A percentile compares a stretch with the other conserved stretches of the same genome.
These are phyloP conservation scores for Fusarium anthophilum DNA, from an alignment of 2,329 filamentous ascomycete species.

Conservation along the genomic window DNA sequence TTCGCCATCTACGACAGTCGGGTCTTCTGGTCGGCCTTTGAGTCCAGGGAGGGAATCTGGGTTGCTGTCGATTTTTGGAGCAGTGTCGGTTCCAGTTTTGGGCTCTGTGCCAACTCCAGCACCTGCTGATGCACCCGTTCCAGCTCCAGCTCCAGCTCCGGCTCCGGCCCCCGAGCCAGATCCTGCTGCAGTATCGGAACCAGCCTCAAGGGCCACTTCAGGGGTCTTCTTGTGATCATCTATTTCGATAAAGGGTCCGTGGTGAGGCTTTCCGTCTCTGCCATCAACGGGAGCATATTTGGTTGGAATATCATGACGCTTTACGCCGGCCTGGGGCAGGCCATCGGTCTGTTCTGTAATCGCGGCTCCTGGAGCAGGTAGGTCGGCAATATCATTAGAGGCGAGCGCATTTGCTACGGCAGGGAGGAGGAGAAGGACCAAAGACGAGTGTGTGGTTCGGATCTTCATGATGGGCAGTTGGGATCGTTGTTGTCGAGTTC, in stretches of 20 bases:
- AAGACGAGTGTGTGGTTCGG: constrained; percentile 60
- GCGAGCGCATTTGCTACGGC: constrained; percentile 60
- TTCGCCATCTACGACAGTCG: constrained; percentile 65
- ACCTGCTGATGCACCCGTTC: background rate
- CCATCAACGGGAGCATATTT: constrained; percentile 92
- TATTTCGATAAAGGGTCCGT: constrained; percentile 79
- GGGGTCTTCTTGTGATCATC: constrained; percentile 46
- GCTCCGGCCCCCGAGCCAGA: constrained; percentile 10
- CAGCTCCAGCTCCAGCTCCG: background rate
- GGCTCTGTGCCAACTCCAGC: background rate
- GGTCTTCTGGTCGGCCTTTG: constrained; percentile 61
- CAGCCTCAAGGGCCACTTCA: constrained; percentile 28
- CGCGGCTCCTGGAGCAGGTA: constrained; percentile 35
- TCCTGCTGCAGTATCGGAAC: constrained; percentile 10
- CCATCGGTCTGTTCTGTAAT: constrained; percentile 42
- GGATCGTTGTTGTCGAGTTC: background rate
- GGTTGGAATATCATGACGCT: constrained; percentile 54
- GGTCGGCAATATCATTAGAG: constrained; percentile 39
- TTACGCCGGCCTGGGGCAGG: constrained; percentile 42
- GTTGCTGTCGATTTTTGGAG: constrained; percentile 41
- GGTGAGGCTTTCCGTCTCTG: constrained; percentile 91
- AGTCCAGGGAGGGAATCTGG: constrained; percentile 54
- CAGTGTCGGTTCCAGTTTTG: constrained; percentile 11
- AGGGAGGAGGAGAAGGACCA: constrained; percentile 70
- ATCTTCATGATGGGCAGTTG: constrained; percentile 64